Base-by-base conservation (phyloP, 768 basidiomycete species). In the Psilocybe sp. region DNA sequence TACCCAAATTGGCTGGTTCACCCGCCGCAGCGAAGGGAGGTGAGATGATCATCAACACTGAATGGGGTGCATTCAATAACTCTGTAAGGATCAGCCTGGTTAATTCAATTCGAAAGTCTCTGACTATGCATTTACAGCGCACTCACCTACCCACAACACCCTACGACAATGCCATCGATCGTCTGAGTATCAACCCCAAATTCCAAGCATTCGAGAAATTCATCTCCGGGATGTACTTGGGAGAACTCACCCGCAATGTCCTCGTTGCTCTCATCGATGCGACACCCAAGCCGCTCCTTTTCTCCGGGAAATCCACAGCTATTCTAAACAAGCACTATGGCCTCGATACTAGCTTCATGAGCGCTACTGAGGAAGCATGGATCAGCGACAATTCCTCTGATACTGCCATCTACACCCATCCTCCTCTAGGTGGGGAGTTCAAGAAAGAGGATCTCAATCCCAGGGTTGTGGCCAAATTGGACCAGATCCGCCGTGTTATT, bases 21-120 rank as follows among this genome's bases (percentile, higher is more conserved):
- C 72, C 81, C 19, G 81, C 78, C 5, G 79, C 74, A 9, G 70
- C 75, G 8, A 73, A 79, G 31, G 87, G 84, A 4, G 89, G 85
- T 15, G 69, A 79, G 56, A 99, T 99, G 97, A 80, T 98, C 48
- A 82, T 98, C 49, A 99, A 99, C 71, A 91, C 91, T 6, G 97
- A 98, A 71, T 98, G 96, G 97, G 97, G 97, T 53, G 97, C 84
- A 19, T 97, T 98, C 71, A 91, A 99, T 68, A 98, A 97, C 68
- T 79, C 84, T 44, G 93, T 92, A 64, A 58, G 83, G 69, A 16
- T n/a, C 15, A 3, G 13, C 39, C 6, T 41, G 16, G 16, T 16
- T 40, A 44, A 10, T 5, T 31, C 1, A 34, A 34, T 32, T n/a
- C 34, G 15, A 44, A 31, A 19, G 10, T 43, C 33, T 47, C 36